Evolutionary conservation across 306 rosid genomes (phyloP), one percentile per base, ranked within the genome.

Genomic region (Cicer arietinum): DNA sequence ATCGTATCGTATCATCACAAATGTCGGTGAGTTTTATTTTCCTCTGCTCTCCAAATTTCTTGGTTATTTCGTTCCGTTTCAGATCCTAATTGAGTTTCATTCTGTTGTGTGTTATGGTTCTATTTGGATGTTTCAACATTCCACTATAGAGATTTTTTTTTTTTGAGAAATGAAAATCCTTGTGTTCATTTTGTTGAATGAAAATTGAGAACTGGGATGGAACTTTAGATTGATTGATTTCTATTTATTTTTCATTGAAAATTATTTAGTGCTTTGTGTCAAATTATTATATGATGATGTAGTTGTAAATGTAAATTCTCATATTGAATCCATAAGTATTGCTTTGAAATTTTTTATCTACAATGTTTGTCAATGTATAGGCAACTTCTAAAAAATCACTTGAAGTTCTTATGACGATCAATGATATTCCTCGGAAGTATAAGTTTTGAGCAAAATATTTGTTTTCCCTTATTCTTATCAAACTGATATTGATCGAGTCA

Each of bases 11-110:
- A 40, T 35, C 82, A n/a, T 60, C 47, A 45, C 10, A 76, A 65
- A 84, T 84, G 87, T 80, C 82, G 87, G 87, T 80, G 74, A 76
- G 84, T 77, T 64, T 22, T 41, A 37, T 45, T 43, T 7, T 54
- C 61, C 65, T 71, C 71, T 76, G 11, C 11, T 16, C 5, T 67
- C 69, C 16, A 25, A 39, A 59, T 67, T 75, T 51, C 20, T 35
- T 53, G 22, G 69, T 48, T 4, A 61, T 30, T 53, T 50, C 40
- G 47, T 39, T 75, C 75, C 25, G 13, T 30, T 73, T 67, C 72
- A 60, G 79, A 78, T 78, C 45, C 45, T 69, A 46, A 37, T 12
- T 39, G 70, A 16, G 25, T 69, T 77, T 22, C 25, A 22, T 22
- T 78, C 47, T 69, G 2, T 64, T 8, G 16, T 77, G 56, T 66